phyloP scores from a whole-genome alignment of 148 eudicot genomes.

The Rhododendron williamsianum region DNA sequence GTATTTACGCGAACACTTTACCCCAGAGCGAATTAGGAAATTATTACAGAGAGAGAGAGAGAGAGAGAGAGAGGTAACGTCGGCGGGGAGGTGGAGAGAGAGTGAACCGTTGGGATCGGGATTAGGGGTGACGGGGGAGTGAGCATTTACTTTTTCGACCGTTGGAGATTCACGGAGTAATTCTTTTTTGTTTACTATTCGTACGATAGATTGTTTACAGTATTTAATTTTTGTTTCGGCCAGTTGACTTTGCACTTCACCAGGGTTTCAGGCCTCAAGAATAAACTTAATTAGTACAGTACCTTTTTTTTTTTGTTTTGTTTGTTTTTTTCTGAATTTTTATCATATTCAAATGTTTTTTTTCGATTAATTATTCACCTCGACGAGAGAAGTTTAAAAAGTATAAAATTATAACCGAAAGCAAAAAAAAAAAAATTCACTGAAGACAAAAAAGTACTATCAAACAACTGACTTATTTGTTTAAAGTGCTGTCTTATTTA shows the following conservation, averaged over 20 bases:
- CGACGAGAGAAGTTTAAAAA: no score
- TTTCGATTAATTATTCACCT: no score
- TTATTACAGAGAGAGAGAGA: not conserved
- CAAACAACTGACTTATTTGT: no score
- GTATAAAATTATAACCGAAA: no score
- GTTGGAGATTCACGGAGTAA: conserved; percentile 12
- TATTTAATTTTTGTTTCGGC: not conserved
- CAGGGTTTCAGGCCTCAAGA: no score
- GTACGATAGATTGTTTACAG: not conserved
- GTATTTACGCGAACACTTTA: not conserved
- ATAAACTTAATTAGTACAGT: no score
- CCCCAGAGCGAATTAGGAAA: not conserved
- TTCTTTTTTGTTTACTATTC: not conserved
- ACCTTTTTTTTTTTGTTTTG: no score
- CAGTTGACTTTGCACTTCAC: not conserved
- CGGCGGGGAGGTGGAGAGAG: not conserved
- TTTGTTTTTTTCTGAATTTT: no score
- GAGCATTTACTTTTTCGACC: conserved; percentile 19
- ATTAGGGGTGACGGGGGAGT: not conserved
- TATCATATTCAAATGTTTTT: no score
- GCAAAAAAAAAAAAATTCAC: no score
- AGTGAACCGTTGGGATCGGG: conserved; percentile 21
- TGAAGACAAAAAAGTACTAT: no score
- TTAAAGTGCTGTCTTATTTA: no score
- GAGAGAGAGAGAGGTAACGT: not conserved